A percentile compares a stretch with the other conserved stretches of the same genome.
phyloP scores from a whole-genome alignment of 176 grass and related monocot genomes.

The Oryza rufipogon region DNA sequence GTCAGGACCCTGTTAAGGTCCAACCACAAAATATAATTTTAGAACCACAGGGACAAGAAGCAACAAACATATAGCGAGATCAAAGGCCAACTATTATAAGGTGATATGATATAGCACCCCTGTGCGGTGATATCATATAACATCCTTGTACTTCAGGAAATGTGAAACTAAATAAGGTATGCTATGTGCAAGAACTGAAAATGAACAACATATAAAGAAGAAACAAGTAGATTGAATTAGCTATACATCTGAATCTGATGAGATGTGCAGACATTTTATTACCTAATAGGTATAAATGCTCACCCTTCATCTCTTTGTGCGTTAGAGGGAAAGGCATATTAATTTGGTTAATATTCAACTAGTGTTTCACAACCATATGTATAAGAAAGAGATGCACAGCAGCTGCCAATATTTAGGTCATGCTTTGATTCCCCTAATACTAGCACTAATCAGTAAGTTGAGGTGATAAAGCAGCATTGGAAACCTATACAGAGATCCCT shows the following conservation, averaged over 20 bases:
- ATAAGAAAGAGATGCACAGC: not conserved
- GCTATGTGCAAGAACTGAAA: no score
- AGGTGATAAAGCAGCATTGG: not conserved
- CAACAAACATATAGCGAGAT: no score
- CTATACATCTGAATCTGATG: no score
- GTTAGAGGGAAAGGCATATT: not conserved
- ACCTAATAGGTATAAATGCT: not conserved
- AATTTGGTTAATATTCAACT: not conserved
- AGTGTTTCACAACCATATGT: no score
- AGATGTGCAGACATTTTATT: not conserved
- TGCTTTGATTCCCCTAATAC: not conserved
- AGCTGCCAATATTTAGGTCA: not conserved
- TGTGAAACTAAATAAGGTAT: no score
- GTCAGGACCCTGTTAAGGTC: conserved; percentile 62
- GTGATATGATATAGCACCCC: no score
- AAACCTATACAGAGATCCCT: not conserved
- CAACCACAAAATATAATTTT: not conserved
- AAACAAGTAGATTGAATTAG: no score
- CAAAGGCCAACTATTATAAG: not conserved
- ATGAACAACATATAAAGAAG: no score
- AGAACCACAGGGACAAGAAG: not conserved
- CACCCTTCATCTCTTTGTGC: not conserved
- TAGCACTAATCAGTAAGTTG: not conserved
- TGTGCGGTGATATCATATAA: no score
- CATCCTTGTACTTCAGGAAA: no score